Percentiles rank a stretch among this genome's conserved stretches.
Evolutionary conservation across 208 protist genomes (phyloP).

Genomic region (Acanthamoeba sp.): DNA sequence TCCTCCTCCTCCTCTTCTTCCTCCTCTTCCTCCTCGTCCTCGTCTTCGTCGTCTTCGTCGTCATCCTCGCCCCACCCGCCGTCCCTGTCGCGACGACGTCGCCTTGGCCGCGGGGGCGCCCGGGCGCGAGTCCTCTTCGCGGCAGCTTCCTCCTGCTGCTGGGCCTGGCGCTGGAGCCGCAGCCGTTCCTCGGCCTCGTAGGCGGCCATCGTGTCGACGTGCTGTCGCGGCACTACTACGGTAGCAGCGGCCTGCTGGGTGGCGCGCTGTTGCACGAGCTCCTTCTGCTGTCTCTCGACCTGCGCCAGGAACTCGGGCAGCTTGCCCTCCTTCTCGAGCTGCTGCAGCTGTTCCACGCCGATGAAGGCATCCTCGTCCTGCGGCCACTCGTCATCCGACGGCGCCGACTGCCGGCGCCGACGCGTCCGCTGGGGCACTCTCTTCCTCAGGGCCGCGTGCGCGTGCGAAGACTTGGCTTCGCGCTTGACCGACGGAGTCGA

Average conservation of each 20-base stretch:
- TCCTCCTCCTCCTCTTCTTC: slow-evolving; percentile 62
- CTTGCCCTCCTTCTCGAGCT: slow-evolving; percentile 36
- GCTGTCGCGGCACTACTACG: not conserved
- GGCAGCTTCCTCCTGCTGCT: not conserved
- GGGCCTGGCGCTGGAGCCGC: not conserved
- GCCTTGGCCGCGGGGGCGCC: not conserved
- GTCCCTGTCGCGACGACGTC: slow-evolving; percentile 39
- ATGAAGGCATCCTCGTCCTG: slow-evolving; percentile 34
- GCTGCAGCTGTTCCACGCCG: slow-evolving; percentile 2
- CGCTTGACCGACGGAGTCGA: not conserved
- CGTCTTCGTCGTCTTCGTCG: slow-evolving; percentile 12
- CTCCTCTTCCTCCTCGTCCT: slow-evolving; percentile 13
- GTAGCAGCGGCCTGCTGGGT: not conserved
- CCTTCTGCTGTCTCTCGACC: not conserved
- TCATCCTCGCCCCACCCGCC: slow-evolving; percentile 58
- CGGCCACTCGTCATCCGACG: slow-evolving; percentile 5
- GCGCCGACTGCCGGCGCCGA: not conserved
- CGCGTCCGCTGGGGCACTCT: not conserved
- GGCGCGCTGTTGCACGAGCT: not conserved
- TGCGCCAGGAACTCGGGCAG: not conserved
- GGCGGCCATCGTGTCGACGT: not conserved
- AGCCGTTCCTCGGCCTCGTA: not conserved
- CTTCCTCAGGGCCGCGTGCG: not conserved
- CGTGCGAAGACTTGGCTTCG: not conserved
- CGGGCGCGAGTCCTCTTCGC: not conserved